Conservation (phyloP, 345 rosid species). For the Ricinus communis region DNA sequence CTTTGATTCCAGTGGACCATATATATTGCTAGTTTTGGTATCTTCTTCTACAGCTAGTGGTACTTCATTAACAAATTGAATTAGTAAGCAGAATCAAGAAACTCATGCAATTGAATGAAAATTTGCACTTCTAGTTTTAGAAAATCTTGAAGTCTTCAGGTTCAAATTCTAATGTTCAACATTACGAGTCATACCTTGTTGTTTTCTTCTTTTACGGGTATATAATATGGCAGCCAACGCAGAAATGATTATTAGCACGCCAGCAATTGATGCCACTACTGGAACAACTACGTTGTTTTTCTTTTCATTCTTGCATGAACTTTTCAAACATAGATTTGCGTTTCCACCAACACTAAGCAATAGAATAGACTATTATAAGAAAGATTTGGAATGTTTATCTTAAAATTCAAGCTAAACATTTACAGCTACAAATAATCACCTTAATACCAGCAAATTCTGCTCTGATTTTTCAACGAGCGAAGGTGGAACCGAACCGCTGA, state of each 20-base stretch:
- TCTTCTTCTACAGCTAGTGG: not conserved
- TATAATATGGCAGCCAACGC: constrained; percentile 23
- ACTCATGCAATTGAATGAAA: not conserved
- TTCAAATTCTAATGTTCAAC: too few relatives aligned
- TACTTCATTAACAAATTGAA: not conserved
- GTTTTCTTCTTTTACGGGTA: constrained; percentile 25
- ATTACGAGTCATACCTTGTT: not conserved
- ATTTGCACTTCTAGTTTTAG: too few relatives aligned
- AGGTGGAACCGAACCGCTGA: constrained; percentile 12
- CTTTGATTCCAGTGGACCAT: constrained; percentile 15
- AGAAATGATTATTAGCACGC: constrained; percentile 21
- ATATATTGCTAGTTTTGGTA: not conserved
- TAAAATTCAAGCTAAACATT: not conserved
- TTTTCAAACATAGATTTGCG: constrained; percentile 26
- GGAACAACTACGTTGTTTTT: constrained; percentile 23
- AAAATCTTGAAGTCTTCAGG: too few relatives aligned
- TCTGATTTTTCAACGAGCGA: not conserved
- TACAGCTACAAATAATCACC: not conserved
- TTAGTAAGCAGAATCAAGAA: not conserved
- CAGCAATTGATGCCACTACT: constrained; percentile 27
- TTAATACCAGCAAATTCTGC: not conserved
- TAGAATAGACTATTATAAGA: not conserved
- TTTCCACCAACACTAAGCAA: constrained; percentile 30
- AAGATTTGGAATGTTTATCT: not conserved
- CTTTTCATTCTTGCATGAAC: constrained; percentile 24